Conservation (phyloP, 306 rosid species). For the Begonia fuchsioides region DNA sequence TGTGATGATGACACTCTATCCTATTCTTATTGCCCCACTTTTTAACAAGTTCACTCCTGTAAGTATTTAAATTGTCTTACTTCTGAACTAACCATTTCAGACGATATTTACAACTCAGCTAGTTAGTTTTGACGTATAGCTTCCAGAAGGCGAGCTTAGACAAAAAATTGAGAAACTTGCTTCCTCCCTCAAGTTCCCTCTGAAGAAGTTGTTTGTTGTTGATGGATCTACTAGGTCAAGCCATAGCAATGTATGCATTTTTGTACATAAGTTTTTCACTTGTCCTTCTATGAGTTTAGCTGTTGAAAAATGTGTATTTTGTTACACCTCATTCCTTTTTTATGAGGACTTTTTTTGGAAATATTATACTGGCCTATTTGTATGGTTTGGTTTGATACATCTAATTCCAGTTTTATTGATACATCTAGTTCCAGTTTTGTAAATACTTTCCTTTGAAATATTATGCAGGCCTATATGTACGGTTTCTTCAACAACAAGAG, state of each 20-base stretch:
- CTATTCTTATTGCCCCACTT: slow-evolving; percentile 87
- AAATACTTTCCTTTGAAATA: background rate
- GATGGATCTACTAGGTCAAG: slow-evolving; percentile 99
- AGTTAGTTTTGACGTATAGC: slow-evolving; percentile 37
- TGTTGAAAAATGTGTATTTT: slow-evolving; percentile 3
- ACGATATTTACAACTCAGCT: background rate
- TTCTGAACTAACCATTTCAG: background rate
- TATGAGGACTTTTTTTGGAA: background rate
- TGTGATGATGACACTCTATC: slow-evolving; percentile 95
- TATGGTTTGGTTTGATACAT: slow-evolving; percentile 52
- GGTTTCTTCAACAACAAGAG: slow-evolving; percentile 97
- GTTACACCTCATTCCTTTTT: slow-evolving; percentile 4
- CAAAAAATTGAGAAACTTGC: slow-evolving; percentile 87
- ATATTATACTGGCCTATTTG: slow-evolving; percentile 77
- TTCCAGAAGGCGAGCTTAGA: slow-evolving; percentile 82
- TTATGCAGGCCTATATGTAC: slow-evolving; percentile 91
- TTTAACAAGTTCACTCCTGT: slow-evolving; percentile 93
- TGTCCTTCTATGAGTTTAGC: too few relatives aligned
- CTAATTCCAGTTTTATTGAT: slow-evolving; percentile 8
- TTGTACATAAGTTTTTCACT: too few relatives aligned
- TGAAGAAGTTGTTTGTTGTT: slow-evolving; percentile 85
- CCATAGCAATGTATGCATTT: slow-evolving; percentile 81
- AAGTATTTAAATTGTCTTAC: slow-evolving; percentile 21
- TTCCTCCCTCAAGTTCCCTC: slow-evolving; percentile 75
- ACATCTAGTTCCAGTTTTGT: slow-evolving; percentile 7